Percentiles rank a stretch among this genome's conserved stretches.
Evolutionary conservation across 257 asterid genomes (phyloP).

Genomic region (Rubia yunnanensis): DNA sequence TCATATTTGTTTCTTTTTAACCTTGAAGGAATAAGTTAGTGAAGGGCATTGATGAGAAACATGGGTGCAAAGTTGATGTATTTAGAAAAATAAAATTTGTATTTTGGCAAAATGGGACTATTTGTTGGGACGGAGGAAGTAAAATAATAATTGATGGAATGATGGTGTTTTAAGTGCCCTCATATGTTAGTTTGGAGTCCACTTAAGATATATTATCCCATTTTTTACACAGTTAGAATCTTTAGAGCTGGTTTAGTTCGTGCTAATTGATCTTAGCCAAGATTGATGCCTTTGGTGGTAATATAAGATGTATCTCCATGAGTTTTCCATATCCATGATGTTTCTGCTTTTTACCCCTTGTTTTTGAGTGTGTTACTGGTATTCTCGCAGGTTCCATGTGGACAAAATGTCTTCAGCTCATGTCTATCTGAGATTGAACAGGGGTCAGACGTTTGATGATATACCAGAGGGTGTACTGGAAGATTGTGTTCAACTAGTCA

Average conservation of each 20-base stretch:
- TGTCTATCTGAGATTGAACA: constrained; percentile 83
- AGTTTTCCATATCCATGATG: not conserved
- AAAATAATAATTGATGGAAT: not conserved
- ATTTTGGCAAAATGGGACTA: not conserved
- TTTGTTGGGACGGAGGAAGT: not conserved
- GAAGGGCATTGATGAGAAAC: not conserved
- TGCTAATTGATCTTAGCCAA: not conserved
- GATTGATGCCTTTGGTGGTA: too few relatives aligned
- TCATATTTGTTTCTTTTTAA: not conserved
- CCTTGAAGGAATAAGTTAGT: not conserved
- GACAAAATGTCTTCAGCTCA: constrained; percentile 99
- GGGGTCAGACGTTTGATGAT: constrained; percentile 75
- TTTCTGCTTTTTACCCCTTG: too few relatives aligned
- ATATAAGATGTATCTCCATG: not conserved
- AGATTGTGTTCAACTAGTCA: constrained; percentile 94
- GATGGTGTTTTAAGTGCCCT: not conserved
- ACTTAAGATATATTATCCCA: not conserved
- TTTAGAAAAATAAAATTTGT: too few relatives aligned
- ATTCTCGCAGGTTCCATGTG: constrained; percentile 74
- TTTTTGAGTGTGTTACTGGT: not conserved
- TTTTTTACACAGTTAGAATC: not conserved
- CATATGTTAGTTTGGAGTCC: not conserved
- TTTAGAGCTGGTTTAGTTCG: not conserved
- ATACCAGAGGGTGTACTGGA: constrained; percentile 86
- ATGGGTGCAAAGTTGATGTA: too few relatives aligned